Conservation (phyloP, 495 filamentous ascomycete species). For the Emericellopsis terricola region DNA sequence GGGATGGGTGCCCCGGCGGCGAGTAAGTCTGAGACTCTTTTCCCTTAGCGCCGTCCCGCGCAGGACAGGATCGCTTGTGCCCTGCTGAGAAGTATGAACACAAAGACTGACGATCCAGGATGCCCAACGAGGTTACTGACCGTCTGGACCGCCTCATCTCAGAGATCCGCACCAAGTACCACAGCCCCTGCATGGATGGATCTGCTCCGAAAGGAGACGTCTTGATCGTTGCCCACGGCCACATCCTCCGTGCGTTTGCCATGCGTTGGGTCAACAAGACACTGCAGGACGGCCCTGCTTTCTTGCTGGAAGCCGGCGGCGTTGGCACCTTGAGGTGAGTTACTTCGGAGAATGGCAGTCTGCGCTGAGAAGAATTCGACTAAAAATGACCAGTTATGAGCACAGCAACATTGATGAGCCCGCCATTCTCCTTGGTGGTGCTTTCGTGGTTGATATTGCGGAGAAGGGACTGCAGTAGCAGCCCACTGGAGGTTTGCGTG, state of each 20-base stretch:
- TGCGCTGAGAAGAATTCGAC: too few species aligned
- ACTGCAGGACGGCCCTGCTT: constrained; percentile 42
- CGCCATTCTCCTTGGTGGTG: constrained; percentile 49
- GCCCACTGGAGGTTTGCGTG: too few species aligned
- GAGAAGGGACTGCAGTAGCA: constrained; percentile 1
- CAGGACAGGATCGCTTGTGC: not conserved
- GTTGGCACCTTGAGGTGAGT: constrained; percentile 59
- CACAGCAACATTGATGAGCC: constrained; percentile 48
- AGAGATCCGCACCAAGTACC: constrained; percentile 46
- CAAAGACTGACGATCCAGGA: constrained; percentile 10
- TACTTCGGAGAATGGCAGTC: too few species aligned
- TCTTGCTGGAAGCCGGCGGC: constrained; percentile 69
- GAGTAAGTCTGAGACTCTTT: constrained; percentile 26
- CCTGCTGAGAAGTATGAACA: constrained; percentile 14
- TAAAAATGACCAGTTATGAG: constrained; percentile 37
- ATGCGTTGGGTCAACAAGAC: constrained; percentile 69
- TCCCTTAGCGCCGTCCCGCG: not conserved
- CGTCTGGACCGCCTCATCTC: constrained; percentile 59
- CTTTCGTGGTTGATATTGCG: constrained; percentile 38
- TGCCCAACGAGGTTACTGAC: constrained; percentile 42
- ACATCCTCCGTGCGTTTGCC: constrained; percentile 76
- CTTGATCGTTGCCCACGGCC: constrained; percentile 60
- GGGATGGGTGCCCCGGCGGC: constrained; percentile 55
- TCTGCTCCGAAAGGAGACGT: constrained; percentile 27
- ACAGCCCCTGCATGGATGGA: constrained; percentile 30